Base-by-base conservation (phyloP, 495 filamentous ascomycete genomes). In the Podospora anserina region DNA sequence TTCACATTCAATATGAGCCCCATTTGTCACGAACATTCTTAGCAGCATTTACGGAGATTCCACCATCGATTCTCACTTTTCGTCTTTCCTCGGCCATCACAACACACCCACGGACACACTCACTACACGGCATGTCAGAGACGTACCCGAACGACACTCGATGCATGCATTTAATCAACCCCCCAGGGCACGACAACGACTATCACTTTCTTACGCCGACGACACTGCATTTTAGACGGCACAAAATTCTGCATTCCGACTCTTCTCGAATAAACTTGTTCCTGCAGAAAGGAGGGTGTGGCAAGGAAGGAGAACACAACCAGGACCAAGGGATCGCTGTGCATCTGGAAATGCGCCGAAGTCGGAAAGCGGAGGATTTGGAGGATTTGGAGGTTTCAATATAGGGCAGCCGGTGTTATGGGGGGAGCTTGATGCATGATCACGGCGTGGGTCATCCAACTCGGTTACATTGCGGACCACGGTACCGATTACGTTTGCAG, bases 1-100 rank as follows among this genome's bases (percentile, higher is more conserved):
- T 44, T 62, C 58, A 62, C 66, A 59, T 32, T 66, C 32, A 65
- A 66, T 64, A 68, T 68, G 66, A 66, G 20, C 54, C 57, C 63
- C 58, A 49, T 57, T 58, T 13, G 49, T 26, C 30, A 65, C 65
- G 65, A 70, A 64, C 53, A 64, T 23, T 64, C 15, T 53, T 26
- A 58, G n/a, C 20, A 69, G 63, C 68, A 60, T 58, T 58, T 56
- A 44, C 9, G 44, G 58, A 66, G 30, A 58, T 55, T 58, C 0
- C 19, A 56, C 53, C 53, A 56, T 56, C 4, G 54, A 32, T 32
- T 32, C 3, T 7, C 4, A 32, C 30, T 7, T 32, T 32, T 59
- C 28, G 54, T 30, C 1, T 58, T 20, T 58, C 56, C n/a, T 27
- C 56, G 0, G 20, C 56, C 56, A 58, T 20, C 56, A 58, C 23